A percentile compares a stretch with the other conserved stretches of the same genome.
These are phyloP conservation scores for Guyanaporus albipodus DNA, from an alignment of 768 basidiomycete genomes.

Conservation along the genomic window DNA sequence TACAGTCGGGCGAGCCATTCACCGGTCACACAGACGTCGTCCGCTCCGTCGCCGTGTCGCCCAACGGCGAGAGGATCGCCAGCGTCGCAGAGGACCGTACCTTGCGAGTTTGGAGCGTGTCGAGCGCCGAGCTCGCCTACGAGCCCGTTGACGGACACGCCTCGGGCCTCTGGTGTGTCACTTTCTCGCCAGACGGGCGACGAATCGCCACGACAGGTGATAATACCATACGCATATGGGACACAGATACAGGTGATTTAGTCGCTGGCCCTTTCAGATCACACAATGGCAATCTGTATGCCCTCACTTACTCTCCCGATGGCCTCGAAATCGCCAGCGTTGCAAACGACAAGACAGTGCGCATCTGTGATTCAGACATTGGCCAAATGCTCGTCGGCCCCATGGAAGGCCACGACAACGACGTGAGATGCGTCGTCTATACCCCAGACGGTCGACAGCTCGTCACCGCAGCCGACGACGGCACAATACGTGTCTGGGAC, in stretches of 20 bases:
- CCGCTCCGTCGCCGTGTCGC: slow-evolving; percentile 29
- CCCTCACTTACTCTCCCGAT: slow-evolving; percentile 37
- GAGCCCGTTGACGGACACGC: slow-evolving; percentile 28
- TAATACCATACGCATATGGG: slow-evolving; percentile 32
- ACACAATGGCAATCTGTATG: slow-evolving; percentile 30
- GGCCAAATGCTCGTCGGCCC: slow-evolving; percentile 34
- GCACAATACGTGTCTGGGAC: slow-evolving; percentile 32
- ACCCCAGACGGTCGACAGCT: slow-evolving; percentile 26
- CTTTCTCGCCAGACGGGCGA: slow-evolving; percentile 31
- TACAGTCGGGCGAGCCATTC: slow-evolving; percentile 12
- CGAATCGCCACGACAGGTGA: slow-evolving; percentile 33
- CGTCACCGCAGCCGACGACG: slow-evolving; percentile 29
- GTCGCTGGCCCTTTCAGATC: slow-evolving; percentile 28
- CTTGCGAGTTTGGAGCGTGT: slow-evolving; percentile 25
- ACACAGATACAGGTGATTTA: slow-evolving; percentile 24
- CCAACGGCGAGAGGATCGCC: slow-evolving; percentile 25
- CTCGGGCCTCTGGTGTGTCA: slow-evolving; percentile 26
- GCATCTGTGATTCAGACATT: slow-evolving; percentile 31
- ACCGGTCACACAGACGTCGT: slow-evolving; percentile 29
- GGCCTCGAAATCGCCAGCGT: slow-evolving; percentile 31
- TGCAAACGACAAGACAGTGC: slow-evolving; percentile 30
- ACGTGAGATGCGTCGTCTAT: slow-evolving; percentile 31
- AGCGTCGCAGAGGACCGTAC: slow-evolving; percentile 29
- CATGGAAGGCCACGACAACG: slow-evolving; percentile 28
- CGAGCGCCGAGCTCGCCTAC: slow-evolving; percentile 18